phyloP scores from a whole-genome alignment of 1,284 basidiomycete genomes.

The Boletus austroedulis region DNA sequence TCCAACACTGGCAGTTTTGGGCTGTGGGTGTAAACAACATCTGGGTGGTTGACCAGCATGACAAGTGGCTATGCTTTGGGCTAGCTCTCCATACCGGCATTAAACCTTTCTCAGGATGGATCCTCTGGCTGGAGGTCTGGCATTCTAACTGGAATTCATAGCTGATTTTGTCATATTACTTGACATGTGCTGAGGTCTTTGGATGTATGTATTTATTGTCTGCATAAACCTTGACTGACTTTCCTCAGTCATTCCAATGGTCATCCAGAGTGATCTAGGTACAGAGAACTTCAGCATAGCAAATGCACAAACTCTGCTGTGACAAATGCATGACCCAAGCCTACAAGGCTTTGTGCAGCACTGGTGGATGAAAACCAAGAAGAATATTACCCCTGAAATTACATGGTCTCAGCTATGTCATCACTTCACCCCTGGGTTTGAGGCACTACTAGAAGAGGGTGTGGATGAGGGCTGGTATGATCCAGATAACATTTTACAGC shows the following conservation, averaged over 20 bases:
- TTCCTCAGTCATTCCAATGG: not conserved
- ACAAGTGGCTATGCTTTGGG: not conserved
- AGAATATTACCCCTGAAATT: not conserved
- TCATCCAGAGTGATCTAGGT: not conserved
- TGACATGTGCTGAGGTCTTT: not conserved
- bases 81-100: not conserved
- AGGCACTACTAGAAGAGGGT: not conserved
- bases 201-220: not conserved
- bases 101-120: not conserved
- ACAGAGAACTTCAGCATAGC: not conserved
- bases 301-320: not conserved
- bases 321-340: not conserved
- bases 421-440: not conserved
- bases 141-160: not conserved
- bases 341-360: not conserved
- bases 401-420: not conserved
- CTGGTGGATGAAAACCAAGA: not conserved
- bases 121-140: not conserved
- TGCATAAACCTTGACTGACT: too few relatives aligned
- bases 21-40: not conserved
- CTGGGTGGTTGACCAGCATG: not conserved
- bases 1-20: not conserved
- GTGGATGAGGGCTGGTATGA: not conserved
- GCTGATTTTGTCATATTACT: not conserved
- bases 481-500: not conserved